Evolutionary conservation across 2,329 filamentous ascomycete genomes (phyloP).

Genomic region (Gnomoniopsis sp.): DNA sequence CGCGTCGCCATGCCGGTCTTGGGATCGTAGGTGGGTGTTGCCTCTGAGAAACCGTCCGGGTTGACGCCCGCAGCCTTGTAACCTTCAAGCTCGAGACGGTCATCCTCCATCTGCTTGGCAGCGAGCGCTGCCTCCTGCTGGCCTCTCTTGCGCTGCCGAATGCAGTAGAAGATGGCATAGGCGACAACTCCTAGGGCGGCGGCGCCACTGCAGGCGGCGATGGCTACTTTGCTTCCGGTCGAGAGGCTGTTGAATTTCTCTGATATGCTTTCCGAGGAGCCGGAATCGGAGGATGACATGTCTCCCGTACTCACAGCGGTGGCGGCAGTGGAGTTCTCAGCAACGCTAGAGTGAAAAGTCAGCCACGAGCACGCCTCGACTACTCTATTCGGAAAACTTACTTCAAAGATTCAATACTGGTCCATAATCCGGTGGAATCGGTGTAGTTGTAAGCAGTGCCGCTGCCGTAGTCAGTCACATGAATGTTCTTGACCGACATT

Average conservation of each 20-base stretch:
- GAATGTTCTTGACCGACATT: constrained; percentile 66
- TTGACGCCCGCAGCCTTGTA: constrained; percentile 46
- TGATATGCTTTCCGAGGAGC: constrained; percentile 39
- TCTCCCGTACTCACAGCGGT: constrained; percentile 37
- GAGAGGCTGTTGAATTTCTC: constrained; percentile 56
- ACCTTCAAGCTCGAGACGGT: constrained; percentile 49
- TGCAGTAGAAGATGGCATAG: constrained; percentile 48
- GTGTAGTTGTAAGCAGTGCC: constrained; percentile 64
- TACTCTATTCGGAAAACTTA: constrained; percentile 34
- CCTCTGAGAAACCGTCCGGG: constrained; percentile 41
- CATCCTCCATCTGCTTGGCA: constrained; percentile 40
- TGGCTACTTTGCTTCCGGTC: constrained; percentile 44
- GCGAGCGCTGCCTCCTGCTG: constrained; percentile 47
- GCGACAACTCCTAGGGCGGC: constrained; percentile 40
- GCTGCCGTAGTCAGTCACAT: constrained; percentile 55
- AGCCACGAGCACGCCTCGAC: background rate
- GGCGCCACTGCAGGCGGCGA: constrained; percentile 48
- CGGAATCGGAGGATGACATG: background rate
- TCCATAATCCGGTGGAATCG: constrained; percentile 57
- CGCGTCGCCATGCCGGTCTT: constrained; percentile 21
- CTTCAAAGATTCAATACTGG: constrained; percentile 59
- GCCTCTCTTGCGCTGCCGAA: constrained; percentile 52
- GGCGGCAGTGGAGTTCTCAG: constrained; percentile 49
- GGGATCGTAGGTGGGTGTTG: constrained; percentile 35
- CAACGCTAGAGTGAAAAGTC: constrained; percentile 35